Base-by-base conservation (phyloP, 2,329 filamentous ascomycete genomes). In the Penicillium brasilianum region DNA sequence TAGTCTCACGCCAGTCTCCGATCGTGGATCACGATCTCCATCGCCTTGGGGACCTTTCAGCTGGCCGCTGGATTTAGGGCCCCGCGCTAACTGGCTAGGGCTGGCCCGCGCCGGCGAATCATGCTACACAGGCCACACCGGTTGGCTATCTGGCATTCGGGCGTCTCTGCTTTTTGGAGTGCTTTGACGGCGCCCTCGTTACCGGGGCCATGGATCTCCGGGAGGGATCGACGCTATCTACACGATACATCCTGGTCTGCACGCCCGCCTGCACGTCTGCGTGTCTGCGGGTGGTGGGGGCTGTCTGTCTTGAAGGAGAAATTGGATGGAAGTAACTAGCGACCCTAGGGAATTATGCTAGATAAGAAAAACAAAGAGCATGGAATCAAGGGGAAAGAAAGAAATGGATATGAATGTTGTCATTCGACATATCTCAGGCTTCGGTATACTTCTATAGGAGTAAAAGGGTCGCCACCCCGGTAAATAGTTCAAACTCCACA, bases 101-200 rank as follows among this genome's bases (percentile, higher is more conserved):
- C 44, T 54, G 28, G 25, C 11, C 4, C 8, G 25, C 36, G 10
- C 49, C 49, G 30, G 30, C 65, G 55, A 67, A 67, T 67, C 65
- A 66, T 22, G 14, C 16, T 34, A 36, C 55, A 25, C 13, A 14
- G 36, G 36, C 14, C 25, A 48, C 44, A 25, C 14, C 28, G 57
- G 58, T 67, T 63, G 66, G 63, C 61, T 69, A 66, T 28, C 20
- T 30, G 28, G 20, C 37, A 28, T 28, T 57, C 3, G n/a, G 37
- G 34, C 28, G 34, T 37, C 58, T 30, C 53, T 34, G 32, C 4
- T 34, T 34, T 28, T 28, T 28, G 25, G 32, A 13, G 18, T 52
- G 20, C 46, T 57, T 58, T 52, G 25, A 41, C 55, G 62, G 56
- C 62, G 54, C 53, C 25, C 50, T 60, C 51, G 55, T 57, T 52